Evolutionary conservation across 2,329 filamentous ascomycete genomes (phyloP).

Genomic region (Fusarium algeriense): DNA sequence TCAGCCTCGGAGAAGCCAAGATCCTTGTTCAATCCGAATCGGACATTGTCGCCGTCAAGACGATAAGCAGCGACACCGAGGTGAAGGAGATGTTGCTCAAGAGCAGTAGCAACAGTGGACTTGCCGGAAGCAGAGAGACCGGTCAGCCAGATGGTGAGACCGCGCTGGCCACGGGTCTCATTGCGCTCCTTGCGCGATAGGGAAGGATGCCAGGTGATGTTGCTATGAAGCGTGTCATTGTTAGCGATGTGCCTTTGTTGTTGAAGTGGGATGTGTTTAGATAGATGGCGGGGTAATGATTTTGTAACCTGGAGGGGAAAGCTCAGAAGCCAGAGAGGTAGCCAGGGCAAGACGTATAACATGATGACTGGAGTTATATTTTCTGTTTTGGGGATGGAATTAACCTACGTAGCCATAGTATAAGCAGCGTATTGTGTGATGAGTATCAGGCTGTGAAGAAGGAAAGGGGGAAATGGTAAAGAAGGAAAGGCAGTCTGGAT

Average conservation of each 20-base stretch:
- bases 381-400: background rate
- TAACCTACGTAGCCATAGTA: constrained; percentile 54
- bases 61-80: constrained; percentile 87
- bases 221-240: constrained; percentile 63
- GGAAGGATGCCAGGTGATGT: constrained; percentile 90
- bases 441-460: constrained; percentile 3
- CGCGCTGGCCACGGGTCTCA: constrained; percentile 81
- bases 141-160: constrained; percentile 98
- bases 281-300: constrained; percentile 32
- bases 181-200: constrained; percentile 84
- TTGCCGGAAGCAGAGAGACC: constrained; percentile 97
- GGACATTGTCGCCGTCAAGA: constrained; percentile 97
- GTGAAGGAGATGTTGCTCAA: constrained; percentile 96
- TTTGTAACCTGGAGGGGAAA: constrained; percentile 15
- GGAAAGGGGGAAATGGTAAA: constrained; percentile 7
- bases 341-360: background rate
- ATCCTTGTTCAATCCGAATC: constrained; percentile 98
- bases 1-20: constrained; percentile 93
- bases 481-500: background rate
- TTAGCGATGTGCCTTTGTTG: constrained; percentile 15
- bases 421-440: constrained; percentile 4
- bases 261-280: constrained; percentile 19
- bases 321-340: constrained; percentile 2
- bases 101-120: constrained; percentile 94
- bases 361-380: background rate